Base-by-base conservation (phyloP, 2,329 filamentous ascomycete species). In the Cladosporium sp. region DNA sequence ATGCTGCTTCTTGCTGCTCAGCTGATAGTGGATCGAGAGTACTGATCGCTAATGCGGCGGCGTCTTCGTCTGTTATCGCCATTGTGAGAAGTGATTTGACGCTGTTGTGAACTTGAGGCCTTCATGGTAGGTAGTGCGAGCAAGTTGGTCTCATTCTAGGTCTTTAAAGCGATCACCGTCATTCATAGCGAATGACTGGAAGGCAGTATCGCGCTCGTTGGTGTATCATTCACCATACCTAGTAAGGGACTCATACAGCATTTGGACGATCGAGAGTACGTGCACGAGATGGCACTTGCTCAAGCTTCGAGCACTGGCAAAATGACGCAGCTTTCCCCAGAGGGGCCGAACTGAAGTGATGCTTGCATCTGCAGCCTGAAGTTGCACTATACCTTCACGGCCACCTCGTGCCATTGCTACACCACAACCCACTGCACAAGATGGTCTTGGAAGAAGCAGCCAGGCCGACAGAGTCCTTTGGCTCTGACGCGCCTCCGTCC, bases 371-470 rank as follows among this genome's bases (percentile, higher is more conserved):
- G 22, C 22, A 36, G 39, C 38, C 28, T 34, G 25, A 36, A 25
- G n/a, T 22, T 39, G n/a, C 49, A 28, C 6, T 17, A 34, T 2
- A 34, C 49, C 36, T 51, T 25, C 30, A 20, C 25, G 19, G 19
- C 15, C 37, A 54, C 9, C 12, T 43, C 28, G 12, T 34, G 22
- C 47, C 15, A 51, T 50, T 50, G 47, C 30, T 17, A 47, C 25
- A 47, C 6, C 5, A 7, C 28, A 30, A 12, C 38, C n/a, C 17
- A 47, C n/a, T 19, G 12, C 59, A 30, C 64, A 68, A 25, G 11
- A 78, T 77, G 76, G 76, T 78, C 42, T 71, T 77, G 20, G 68
- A 75, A 64, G 74, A 76, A 43, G 65, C 71, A 8, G 65, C 71
- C 5, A 63, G 69, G 5, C 51, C 63, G n/a, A 50, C 69, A 19